Base-by-base conservation (phyloP, 371 early-diverging fungal genomes). In the Mucor piriformis region DNA sequence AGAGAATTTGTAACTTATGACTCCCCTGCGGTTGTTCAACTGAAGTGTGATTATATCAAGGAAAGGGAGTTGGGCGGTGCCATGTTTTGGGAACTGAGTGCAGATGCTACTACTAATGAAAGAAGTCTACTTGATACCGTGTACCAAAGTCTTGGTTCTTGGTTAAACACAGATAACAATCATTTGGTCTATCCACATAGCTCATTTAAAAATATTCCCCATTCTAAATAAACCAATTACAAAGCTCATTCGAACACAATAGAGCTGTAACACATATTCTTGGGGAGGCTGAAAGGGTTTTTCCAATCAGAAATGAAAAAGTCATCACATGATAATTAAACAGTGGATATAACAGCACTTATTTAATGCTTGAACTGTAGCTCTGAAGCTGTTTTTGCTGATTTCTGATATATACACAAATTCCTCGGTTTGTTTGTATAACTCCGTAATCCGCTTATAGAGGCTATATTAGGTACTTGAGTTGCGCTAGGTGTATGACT, bases 1-100 rank as follows among this genome's bases (percentile, higher is more conserved):
- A 71, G 82, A 10, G 89, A 94, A 33, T 65, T 94, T 64, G 83
- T 91, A 49, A 88, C 92, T 5, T 96, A 94, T 61, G 97, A 97
- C 67, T 82, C 89, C n/a, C 83, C 88, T 0, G 64, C 79, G 20
- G 77, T 86, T 11, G 69, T 93, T 20, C 70, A 69, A 61, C 83
- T 77, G 49, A 97, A 97, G 77, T 85, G 86, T 23, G 76, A 88
- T 32, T 94, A 91, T 56, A 86, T 92, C 52, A 73, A 82, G 51
- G 69, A 82, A 4, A 70, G 72, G 29, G 72, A 74, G 2, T 69
- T 96, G 16, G 88, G 88, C 18, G 97, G 96, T 1, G 85, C 87
- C 38, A 94, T 96, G 91, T 84, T 90, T 64, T 92, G 92, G 92
- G 92, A 92, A 67, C 65, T 92, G 40, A 81, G 82, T 20, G 82